phyloP scores from a whole-genome alignment of 257 asterid species.

The Lithospermum erythrorhizon region DNA sequence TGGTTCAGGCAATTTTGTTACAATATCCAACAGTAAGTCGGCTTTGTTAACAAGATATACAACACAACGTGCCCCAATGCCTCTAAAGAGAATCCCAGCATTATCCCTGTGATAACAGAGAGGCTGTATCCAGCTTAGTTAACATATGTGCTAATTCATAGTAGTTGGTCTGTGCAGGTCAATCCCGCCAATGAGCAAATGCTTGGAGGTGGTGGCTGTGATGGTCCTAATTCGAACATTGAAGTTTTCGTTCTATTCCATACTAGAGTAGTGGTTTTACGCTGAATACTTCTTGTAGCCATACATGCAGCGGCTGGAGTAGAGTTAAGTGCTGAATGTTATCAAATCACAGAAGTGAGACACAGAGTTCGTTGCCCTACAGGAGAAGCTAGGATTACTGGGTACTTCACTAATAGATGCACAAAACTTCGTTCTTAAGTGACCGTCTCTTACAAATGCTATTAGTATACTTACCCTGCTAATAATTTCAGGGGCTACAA shows the following conservation, averaged over 20 bases:
- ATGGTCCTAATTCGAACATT: constrained; percentile 56
- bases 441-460: neutral
- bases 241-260: constrained; percentile 1
- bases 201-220: constrained; percentile 98
- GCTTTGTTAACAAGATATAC: too few relatives aligned
- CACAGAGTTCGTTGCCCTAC: constrained; percentile 91
- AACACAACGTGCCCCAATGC: too few relatives aligned
- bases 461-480: constrained; percentile 13
- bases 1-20: too few relatives aligned
- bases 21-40: too few relatives aligned
- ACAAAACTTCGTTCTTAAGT: neutral
- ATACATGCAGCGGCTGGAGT: constrained; percentile 96
- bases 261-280: constrained; percentile 1
- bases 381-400: constrained; percentile 97
- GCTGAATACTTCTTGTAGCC: constrained; percentile 31
- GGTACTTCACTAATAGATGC: constrained; percentile 22
- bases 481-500: constrained; percentile 55
- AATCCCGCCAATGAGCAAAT: constrained; percentile 85
- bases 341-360: constrained; percentile 58
- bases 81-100: too few relatives aligned
- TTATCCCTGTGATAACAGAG: too few relatives aligned
- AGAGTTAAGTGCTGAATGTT: constrained; percentile 65
- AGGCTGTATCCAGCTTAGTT: neutral
- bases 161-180: constrained; percentile 34
- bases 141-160: neutral